phyloP scores from a whole-genome alignment of 2,329 filamentous ascomycete species.

The Cladosporium halotolerans region DNA sequence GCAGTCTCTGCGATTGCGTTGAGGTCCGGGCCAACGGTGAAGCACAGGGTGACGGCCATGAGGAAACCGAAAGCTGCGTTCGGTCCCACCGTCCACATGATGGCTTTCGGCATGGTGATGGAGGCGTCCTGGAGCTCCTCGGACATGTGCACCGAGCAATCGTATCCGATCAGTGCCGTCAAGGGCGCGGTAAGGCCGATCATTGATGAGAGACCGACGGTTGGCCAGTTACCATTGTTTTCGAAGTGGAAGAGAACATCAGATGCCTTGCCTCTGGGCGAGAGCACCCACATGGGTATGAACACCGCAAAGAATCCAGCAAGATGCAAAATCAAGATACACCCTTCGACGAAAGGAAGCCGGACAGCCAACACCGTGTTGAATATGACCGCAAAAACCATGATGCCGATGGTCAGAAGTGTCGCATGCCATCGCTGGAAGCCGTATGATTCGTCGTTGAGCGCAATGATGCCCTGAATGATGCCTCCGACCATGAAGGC shows the following conservation, averaged over 20 bases:
- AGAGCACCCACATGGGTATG: conserved; percentile 24
- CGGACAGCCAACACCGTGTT: conserved; percentile 23
- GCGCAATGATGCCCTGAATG: conserved; percentile 40
- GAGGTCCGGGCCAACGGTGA: conserved; percentile 31
- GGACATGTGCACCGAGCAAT: conserved; percentile 23
- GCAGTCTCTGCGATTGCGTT: conserved; percentile 29
- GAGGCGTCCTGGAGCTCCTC: conserved; percentile 28
- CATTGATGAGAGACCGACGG: conserved; percentile 26
- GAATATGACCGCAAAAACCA: conserved; percentile 21
- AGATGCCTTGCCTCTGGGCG: conserved; percentile 15
- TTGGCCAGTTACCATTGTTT: conserved; percentile 22
- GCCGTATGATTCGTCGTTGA: conserved; percentile 35
- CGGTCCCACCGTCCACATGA: conserved; percentile 20
- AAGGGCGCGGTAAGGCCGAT: conserved; percentile 35
- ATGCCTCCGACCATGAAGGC: conserved; percentile 35
- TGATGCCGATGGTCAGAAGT: conserved; percentile 30
- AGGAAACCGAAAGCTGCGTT: conserved; percentile 24
- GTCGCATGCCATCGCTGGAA: conserved; percentile 37
- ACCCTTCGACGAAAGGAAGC: conserved; percentile 26
- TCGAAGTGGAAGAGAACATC: conserved; percentile 18
- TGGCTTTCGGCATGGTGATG: conserved; percentile 25
- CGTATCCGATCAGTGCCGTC: conserved; percentile 20
- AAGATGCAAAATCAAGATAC: conserved; percentile 24
- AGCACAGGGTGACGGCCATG: conserved; percentile 27
- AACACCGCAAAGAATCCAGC: conserved; percentile 32